Percentiles rank a stretch among this genome's conserved stretches.
Evolutionary conservation across 1,284 basidiomycete genomes (phyloP).

Genomic region (Mycena citricolor): DNA sequence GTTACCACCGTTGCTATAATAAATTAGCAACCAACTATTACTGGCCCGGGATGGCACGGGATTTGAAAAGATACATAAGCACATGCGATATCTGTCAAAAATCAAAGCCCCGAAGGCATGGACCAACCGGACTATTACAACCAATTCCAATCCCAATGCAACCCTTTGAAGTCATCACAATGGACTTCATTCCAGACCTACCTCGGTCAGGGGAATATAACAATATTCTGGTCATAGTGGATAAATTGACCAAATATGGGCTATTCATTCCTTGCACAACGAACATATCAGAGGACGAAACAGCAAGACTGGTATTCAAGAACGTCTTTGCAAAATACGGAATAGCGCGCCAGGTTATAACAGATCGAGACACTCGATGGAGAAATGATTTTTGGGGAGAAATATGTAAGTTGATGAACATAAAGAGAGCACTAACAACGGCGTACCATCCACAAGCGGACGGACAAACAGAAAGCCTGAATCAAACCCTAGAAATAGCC

Average conservation of each 20-base stretch:
- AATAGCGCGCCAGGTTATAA: slow-evolving; percentile 16
- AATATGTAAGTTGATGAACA: slow-evolving; percentile 1
- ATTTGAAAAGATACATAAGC: no score
- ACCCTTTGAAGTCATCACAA: slow-evolving; percentile 25
- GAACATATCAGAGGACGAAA: slow-evolving; percentile 12
- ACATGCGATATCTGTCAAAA: slow-evolving; percentile 36
- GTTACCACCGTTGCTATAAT: no score
- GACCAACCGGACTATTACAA: slow-evolving; percentile 9
- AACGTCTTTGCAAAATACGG: slow-evolving; percentile 16
- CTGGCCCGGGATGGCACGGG: no score
- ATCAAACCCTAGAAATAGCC: slow-evolving; percentile 27
- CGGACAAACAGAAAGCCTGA: slow-evolving; percentile 34
- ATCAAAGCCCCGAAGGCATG: slow-evolving; percentile 27
- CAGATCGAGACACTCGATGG: slow-evolving; percentile 21
- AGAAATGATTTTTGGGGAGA: slow-evolving; percentile 19
- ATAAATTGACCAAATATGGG: slow-evolving; percentile 39
- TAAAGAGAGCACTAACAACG: slow-evolving; percentile 11
- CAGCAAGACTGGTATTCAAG: slow-evolving; percentile 15
- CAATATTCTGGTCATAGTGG: slow-evolving; percentile 37
- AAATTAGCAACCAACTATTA: no score
- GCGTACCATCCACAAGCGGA: slow-evolving; percentile 33
- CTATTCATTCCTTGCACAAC: slow-evolving; percentile 33
- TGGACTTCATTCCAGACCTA: slow-evolving; percentile 33
- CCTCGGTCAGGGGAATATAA: slow-evolving; percentile 22
- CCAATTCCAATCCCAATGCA: slow-evolving; percentile 15